Conservation (phyloP, 2,329 filamentous ascomycete genomes). For the Clathrospora elynae region DNA sequence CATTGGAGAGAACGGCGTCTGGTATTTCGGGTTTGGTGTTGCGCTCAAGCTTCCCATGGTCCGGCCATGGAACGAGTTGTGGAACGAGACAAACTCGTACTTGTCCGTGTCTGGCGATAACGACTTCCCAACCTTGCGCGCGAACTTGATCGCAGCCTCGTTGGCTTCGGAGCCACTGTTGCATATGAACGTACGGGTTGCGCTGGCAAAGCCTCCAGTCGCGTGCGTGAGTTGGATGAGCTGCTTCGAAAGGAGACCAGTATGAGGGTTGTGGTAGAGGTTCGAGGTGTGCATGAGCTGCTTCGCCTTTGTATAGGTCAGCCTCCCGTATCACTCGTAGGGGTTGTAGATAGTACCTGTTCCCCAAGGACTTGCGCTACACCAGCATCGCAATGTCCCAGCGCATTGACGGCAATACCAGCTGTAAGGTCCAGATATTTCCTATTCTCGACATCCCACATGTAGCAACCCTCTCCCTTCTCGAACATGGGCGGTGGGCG, state of each 20-base stretch:
- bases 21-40: constrained; percentile 97
- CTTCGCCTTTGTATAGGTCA: constrained; percentile 51
- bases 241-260: constrained; percentile 82
- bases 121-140: constrained; percentile 84
- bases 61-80: constrained; percentile 91
- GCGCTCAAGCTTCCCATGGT: constrained; percentile 96
- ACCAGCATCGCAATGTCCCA: constrained; percentile 87
- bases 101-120: constrained; percentile 73
- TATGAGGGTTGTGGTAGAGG: constrained; percentile 97
- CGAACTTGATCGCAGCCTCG: constrained; percentile 96
- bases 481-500: constrained; percentile 89
- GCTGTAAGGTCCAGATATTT: constrained; percentile 94
- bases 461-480: constrained; percentile 80
- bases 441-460: constrained; percentile 89
- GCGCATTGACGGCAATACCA: constrained; percentile 91
- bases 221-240: constrained; percentile 80
- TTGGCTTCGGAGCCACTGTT: constrained; percentile 98
- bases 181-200: constrained; percentile 83
- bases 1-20: constrained; percentile 93
- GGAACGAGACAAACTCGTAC: constrained; percentile 85
- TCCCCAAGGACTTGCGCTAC: constrained; percentile 75
- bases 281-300: constrained; percentile 92
- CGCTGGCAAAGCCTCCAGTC: constrained; percentile 81
- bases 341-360: constrained; percentile 60
- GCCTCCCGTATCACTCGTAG: background rate